A percentile compares a stretch with the other conserved stretches of the same genome.
Evolutionary conservation across 208 protist genomes (phyloP).

Genomic region (Crithidia expoeki): DNA sequence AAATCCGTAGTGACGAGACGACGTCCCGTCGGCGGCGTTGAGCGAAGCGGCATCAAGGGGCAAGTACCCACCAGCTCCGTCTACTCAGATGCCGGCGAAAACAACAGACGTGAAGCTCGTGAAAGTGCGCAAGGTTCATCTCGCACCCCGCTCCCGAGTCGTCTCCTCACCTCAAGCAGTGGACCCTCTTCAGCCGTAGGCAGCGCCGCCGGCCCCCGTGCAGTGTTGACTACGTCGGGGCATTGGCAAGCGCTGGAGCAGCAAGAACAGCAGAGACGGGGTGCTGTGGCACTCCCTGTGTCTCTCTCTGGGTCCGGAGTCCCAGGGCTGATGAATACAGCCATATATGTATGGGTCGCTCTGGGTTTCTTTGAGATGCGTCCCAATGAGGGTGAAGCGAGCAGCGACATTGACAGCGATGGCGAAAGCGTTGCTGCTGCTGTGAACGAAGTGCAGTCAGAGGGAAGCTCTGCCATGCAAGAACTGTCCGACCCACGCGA

Average conservation of each 20-base stretch:
- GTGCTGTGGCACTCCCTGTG: conserved; percentile 22
- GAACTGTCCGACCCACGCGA: conserved; percentile 18
- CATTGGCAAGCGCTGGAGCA: not conserved
- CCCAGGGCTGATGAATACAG: conserved; percentile 37
- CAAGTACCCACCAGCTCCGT: not conserved
- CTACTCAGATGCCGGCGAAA: not conserved
- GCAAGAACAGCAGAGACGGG: not conserved
- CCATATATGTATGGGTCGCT: conserved; percentile 47
- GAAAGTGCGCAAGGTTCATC: not conserved
- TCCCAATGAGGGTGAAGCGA: not conserved
- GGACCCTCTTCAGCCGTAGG: not conserved
- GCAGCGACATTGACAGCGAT: not conserved
- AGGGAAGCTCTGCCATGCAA: not conserved
- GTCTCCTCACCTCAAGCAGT: not conserved
- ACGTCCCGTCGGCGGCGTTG: not conserved
- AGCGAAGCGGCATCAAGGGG: not conserved
- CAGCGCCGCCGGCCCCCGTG: not conserved
- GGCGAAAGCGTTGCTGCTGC: not conserved
- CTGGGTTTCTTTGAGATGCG: conserved; percentile 58
- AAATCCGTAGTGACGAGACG: not conserved
- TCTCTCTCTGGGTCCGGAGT: conserved; percentile 33
- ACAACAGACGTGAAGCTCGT: not conserved
- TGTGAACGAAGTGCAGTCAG: not conserved
- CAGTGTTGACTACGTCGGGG: not conserved
- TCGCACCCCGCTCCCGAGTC: not conserved